These are phyloP conservation scores for Malassezia arunalokei DNA, from an alignment of 1,284 basidiomycete genomes.

Conservation along the genomic window DNA sequence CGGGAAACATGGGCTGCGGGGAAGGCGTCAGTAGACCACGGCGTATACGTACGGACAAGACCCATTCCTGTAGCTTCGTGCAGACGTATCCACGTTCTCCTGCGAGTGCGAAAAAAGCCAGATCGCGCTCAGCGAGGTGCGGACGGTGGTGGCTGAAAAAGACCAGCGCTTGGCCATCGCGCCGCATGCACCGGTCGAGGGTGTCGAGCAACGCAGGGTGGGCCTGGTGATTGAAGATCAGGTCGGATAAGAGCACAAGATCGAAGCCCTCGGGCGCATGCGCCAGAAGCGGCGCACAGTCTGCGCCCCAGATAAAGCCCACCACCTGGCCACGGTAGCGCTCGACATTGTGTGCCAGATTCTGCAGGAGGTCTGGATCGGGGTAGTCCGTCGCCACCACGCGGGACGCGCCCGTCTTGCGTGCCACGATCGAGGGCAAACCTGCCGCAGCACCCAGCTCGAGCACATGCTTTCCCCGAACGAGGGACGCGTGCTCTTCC, in stretches of 20 bases:
- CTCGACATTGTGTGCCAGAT: conserved; percentile 61
- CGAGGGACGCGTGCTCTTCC: conserved; percentile 48
- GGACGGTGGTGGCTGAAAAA: conserved; percentile 88
- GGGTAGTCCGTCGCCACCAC: conserved; percentile 86
- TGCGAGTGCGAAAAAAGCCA: conserved; percentile 69
- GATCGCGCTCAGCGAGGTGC: conserved; percentile 65
- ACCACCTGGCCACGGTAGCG: conserved; percentile 51
- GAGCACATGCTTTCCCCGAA: conserved; percentile 53
- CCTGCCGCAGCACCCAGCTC: conserved; percentile 90
- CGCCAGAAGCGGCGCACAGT: conserved; percentile 53
- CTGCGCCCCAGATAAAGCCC: conserved; percentile 82
- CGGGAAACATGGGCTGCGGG: conserved; percentile 29
- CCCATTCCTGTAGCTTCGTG: conserved; percentile 60
- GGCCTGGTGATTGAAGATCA: conserved; percentile 64
- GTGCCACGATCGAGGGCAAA: conserved; percentile 54
- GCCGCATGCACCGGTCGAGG: conserved; percentile 52
- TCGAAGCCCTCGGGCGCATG: conserved; percentile 54
- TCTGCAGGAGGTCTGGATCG: conserved; percentile 64
- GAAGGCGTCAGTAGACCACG: not conserved
- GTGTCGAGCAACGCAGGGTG: conserved; percentile 71
- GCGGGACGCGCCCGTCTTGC: conserved; percentile 47
- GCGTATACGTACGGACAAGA: conserved; percentile 1
- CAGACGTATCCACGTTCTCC: conserved; percentile 60
- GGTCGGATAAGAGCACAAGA: conserved; percentile 75
- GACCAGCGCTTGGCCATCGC: conserved; percentile 54